Evolutionary conservation across 1,139 yeast species (phyloP).

Genomic region (Yamadazyma oceani): DNA sequence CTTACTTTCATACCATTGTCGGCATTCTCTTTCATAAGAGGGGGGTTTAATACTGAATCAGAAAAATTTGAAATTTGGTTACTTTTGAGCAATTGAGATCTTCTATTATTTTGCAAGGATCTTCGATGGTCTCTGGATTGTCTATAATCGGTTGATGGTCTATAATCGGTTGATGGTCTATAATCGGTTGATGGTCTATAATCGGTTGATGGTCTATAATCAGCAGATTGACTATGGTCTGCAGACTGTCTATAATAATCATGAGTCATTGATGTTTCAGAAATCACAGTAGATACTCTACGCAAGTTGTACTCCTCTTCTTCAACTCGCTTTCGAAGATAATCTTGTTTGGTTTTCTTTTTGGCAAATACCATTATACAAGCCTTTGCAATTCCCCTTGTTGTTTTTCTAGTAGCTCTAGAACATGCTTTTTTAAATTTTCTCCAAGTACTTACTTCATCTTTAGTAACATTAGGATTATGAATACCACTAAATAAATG

Average conservation of each 20-base stretch:
- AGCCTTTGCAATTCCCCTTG: slow-evolving; percentile 24
- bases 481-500: slow-evolving; percentile 69
- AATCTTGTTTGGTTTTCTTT: slow-evolving; percentile 27
- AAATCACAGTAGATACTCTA: slow-evolving; percentile 41
- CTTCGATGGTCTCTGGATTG: slow-evolving; percentile 5
- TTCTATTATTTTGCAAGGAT: slow-evolving; percentile 12
- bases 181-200: slow-evolving; percentile 4
- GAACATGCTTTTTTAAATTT: slow-evolving; percentile 55
- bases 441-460: slow-evolving; percentile 65
- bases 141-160: slow-evolving; percentile 6
- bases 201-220: slow-evolving; percentile 5
- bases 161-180: slow-evolving; percentile 5
- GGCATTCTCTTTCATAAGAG: slow-evolving; percentile 16
- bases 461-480: slow-evolving; percentile 78
- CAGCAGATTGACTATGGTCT: slow-evolving; percentile 4
- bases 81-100: slow-evolving; percentile 11
- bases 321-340: slow-evolving; percentile 25
- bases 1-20: slow-evolving; percentile 10
- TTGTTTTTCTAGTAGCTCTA: slow-evolving; percentile 17
- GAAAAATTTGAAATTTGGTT: slow-evolving; percentile 12
- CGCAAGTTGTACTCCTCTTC: slow-evolving; percentile 32
- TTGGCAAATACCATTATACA: slow-evolving; percentile 30
- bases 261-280: slow-evolving; percentile 26
- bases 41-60: slow-evolving; percentile 37
- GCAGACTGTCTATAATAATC: background rate